Base-by-base conservation (phyloP, 2,329 filamentous ascomycete species). In the Sporothrix brasiliensis region DNA sequence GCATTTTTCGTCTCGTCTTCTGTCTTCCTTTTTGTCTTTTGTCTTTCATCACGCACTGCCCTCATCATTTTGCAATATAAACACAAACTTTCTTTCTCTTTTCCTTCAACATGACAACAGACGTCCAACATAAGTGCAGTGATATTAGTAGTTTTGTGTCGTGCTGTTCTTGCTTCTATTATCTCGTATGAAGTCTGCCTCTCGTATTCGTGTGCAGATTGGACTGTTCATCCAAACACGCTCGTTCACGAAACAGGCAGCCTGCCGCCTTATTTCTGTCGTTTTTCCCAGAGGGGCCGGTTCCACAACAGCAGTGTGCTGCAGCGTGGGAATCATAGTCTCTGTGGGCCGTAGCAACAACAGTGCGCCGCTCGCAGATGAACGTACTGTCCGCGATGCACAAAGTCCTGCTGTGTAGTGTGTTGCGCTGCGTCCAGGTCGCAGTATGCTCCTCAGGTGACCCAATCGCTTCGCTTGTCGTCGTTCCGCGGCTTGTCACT, bases 221-320 rank as follows among this genome's bases (percentile, higher is more conserved):
- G 21, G 21, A 44, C 21, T 16, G n/a, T 10, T 16, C 13, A 6
- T 60, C 16, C 30, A 50, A 21, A 50, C 47, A n/a, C 5, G 9
- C 19, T 21, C 30, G n/a, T 3, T 5, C 1, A 27, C n/a, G 61
- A 34, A 65, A 50, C 19, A 30, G 53, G 67, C 53, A 68, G 67
- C 67, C 67, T 21, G 67, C 67, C 67, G 67, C 67, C 53, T 4
- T 60, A 27, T 56, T 50, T 21, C 39, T 6, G 4, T 34, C 41
- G 6, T 9, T 34, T 7, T 34, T 4, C 34, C 34, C 34, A 34
- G 34, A 34, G 34, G 34, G 34, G 34, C 4, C 34, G 34, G 34
- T 34, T 34, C 34, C 34, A 34, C 34, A 34, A 7, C 1, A 7
- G 34, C 7, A 7, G 6, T 7, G 34, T 34, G 34, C 34, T 34